Evolutionary conservation across 2,329 filamentous ascomycete genomes (phyloP).

Genomic region (Monosporascus ibericus): DNA sequence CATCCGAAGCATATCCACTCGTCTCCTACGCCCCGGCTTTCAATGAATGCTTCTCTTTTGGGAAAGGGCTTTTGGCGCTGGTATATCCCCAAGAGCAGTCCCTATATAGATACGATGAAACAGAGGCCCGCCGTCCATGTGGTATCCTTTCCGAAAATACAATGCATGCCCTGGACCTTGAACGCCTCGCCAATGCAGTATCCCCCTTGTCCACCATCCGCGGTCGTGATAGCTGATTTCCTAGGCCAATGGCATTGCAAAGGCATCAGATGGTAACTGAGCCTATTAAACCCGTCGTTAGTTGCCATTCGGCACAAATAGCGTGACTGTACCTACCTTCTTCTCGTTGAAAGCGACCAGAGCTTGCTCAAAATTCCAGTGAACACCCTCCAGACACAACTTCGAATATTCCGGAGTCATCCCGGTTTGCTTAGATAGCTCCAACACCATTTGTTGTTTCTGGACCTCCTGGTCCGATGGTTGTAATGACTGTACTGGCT

Average conservation of each 20-base stretch:
- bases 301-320: background rate
- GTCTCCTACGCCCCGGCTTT: background rate
- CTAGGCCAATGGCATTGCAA: conserved; percentile 18
- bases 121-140: background rate
- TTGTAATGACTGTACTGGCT: conserved; percentile 17
- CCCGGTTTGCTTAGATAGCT: conserved; percentile 70
- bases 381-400: conserved; percentile 72
- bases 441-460: conserved; percentile 64
- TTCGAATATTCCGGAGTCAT: conserved; percentile 76
- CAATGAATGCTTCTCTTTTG: background rate
- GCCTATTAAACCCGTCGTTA: conserved; percentile 24
- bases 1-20: background rate
- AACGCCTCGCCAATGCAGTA: background rate
- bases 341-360: conserved; percentile 68
- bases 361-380: conserved; percentile 75
- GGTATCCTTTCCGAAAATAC: background rate
- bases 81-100: background rate
- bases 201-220: background rate
- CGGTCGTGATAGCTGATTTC: background rate
- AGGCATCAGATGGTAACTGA: conserved; percentile 44
- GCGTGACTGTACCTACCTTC: conserved; percentile 44
- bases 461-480: conserved; percentile 35
- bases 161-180: background rate
- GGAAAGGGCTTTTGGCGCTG: background rate
- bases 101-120: background rate